Evolutionary conservation across 345 rosid species (phyloP).

Genomic region (Adansonia digitata): DNA sequence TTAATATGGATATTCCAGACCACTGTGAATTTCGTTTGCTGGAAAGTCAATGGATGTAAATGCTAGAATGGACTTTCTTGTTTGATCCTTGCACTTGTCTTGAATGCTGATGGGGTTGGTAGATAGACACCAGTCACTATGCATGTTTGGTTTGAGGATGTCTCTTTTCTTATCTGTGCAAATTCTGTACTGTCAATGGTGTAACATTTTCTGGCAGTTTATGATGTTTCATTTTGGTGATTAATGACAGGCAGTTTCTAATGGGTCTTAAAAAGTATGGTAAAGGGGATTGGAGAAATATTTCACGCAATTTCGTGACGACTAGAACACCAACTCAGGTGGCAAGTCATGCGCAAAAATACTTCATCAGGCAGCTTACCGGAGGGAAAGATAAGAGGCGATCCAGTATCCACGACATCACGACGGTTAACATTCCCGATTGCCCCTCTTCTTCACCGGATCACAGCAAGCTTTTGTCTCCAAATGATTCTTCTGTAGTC

Average conservation of each 20-base stretch:
- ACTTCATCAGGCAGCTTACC: slow-evolving; percentile 81
- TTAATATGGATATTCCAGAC: neutral
- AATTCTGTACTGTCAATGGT: slow-evolving; percentile 6
- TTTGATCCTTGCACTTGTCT: neutral
- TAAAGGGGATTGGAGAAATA: slow-evolving; percentile 98
- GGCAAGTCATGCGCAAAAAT: slow-evolving; percentile 99
- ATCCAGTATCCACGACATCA: slow-evolving; percentile 97
- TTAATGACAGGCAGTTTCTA: slow-evolving; percentile 68
- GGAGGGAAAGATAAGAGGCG: slow-evolving; percentile 96
- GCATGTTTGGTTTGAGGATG: neutral
- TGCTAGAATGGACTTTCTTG: neutral
- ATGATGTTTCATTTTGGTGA: slow-evolving; percentile 14
- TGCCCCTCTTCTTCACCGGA: slow-evolving; percentile 40
- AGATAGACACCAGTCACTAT: neutral
- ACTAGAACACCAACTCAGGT: slow-evolving; percentile 95
- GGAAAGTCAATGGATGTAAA: neutral
- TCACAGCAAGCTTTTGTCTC: slow-evolving; percentile 26
- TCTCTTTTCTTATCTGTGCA: neutral
- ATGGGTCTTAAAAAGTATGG: slow-evolving; percentile 93
- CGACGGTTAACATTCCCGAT: slow-evolving; percentile 66
- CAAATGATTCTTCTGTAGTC: slow-evolving; percentile 38
- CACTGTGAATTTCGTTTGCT: neutral
- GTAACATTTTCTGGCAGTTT: neutral
- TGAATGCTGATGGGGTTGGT: slow-evolving; percentile 12
- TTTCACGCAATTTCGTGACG: slow-evolving; percentile 82